A percentile compares a stretch with the other conserved stretches of the same genome.
phyloP scores from a whole-genome alignment of 1,284 basidiomycete species.

The Thecaphora frezii region DNA sequence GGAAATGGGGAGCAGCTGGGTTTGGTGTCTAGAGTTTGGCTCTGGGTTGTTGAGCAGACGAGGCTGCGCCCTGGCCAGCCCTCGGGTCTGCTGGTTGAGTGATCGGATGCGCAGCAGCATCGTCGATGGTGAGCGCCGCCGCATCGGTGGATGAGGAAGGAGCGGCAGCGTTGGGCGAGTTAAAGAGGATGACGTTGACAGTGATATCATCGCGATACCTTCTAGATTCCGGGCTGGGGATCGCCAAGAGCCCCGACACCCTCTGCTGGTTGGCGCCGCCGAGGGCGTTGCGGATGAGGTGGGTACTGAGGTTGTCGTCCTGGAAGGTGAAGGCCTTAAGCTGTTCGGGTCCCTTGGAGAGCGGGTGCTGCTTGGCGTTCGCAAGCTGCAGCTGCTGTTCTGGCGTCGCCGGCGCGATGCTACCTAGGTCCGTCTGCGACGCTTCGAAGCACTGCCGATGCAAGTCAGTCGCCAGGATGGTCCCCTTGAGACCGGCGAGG shows the following conservation, averaged over 20 bases:
- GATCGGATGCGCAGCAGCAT: no score
- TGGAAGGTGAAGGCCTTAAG: conserved; percentile 49
- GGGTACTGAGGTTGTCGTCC: conserved; percentile 83
- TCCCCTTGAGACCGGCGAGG: conserved; percentile 49
- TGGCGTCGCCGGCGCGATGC: background rate
- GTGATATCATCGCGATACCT: conserved; percentile 53
- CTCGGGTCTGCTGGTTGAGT: no score
- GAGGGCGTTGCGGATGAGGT: conserved; percentile 90
- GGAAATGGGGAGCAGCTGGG: no score
- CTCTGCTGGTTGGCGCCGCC: conserved; percentile 76
- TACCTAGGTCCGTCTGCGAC: conserved; percentile 63
- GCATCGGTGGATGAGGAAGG: background rate
- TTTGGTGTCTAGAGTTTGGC: no score
- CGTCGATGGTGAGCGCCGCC: no score
- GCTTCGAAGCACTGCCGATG: conserved; percentile 59
- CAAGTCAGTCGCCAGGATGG: conserved; percentile 41
- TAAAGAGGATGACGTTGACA: conserved; percentile 47
- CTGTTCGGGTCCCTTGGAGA: conserved; percentile 41
- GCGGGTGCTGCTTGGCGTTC: conserved; percentile 47
- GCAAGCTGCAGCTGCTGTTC: conserved; percentile 29
- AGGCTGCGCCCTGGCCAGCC: no score
- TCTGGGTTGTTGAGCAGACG: no score
- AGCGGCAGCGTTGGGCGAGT: conserved; percentile 19
- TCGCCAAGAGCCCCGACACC: conserved; percentile 76
- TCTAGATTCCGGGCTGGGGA: conserved; percentile 75